A percentile compares a stretch with the other conserved stretches of the same genome.
Evolutionary conservation across 768 basidiomycete species (phyloP).

Genomic region (Termitomyces sp.): DNA sequence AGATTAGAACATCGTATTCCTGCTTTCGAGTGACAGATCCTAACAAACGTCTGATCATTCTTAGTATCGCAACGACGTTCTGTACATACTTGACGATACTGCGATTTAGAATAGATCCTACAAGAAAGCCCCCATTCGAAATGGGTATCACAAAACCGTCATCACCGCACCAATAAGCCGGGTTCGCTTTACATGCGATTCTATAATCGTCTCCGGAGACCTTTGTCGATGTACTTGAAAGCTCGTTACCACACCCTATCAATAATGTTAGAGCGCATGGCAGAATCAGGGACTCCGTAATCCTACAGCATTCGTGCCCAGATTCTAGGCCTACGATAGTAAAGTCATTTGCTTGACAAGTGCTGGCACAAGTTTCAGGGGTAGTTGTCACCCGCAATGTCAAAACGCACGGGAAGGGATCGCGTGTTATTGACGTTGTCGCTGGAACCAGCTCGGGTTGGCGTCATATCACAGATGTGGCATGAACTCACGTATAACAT

Average conservation of each 20-base stretch:
- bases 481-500: conserved; percentile 9
- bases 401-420: conserved; percentile 1
- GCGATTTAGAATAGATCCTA: too few species aligned
- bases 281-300: too few species aligned
- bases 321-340: conserved; percentile 9
- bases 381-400: conserved; percentile 1
- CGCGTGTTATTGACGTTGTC: conserved; percentile 2
- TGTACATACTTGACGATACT: too few species aligned
- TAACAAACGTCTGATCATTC: too few species aligned
- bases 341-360: conserved; percentile 5
- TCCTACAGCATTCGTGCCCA: conserved; percentile 8
- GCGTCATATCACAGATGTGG: background rate
- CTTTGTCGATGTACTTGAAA: background rate
- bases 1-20: too few species aligned
- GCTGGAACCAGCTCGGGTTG: background rate
- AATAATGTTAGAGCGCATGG: background rate
- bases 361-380: conserved; percentile 7
- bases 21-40: too few species aligned
- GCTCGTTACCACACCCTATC: conserved; percentile 1
- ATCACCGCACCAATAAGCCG: conserved; percentile 3
- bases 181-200: conserved; percentile 4
- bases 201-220: conserved; percentile 2
- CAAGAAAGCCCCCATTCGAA: too few species aligned
- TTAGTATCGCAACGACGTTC: too few species aligned
- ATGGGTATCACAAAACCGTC: too few species aligned